Base-by-base conservation (phyloP, 2,329 filamentous ascomycete species). In the Cercospora berteroae region DNA sequence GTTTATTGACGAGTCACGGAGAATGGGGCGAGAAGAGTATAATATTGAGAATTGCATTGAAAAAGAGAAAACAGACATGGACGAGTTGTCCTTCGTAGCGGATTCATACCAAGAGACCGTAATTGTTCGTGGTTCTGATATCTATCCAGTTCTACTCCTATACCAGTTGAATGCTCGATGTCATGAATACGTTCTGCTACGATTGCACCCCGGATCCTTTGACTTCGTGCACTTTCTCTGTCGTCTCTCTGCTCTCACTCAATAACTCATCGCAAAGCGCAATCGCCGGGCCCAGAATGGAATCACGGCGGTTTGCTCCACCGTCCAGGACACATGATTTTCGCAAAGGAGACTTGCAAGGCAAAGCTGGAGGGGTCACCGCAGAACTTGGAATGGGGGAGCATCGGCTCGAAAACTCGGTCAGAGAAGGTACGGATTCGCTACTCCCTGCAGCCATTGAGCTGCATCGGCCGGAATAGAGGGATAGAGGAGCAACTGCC, bases 351-450 rank as follows among this genome's bases (percentile, higher is more conserved):
- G n/a, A 27, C 25, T 18, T 61, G 58, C 31, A 39, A 23, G 18
- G 23, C 12, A 39, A n/a, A 13, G 23, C 13, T 18, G 31, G 39
- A 20, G 33, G 36, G 23, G 59, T 48, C 13, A 13, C 16, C n/a
- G 13, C n/a, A 9, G 59, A 18, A 39, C 42, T 61, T 20, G 33
- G 12, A 0, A 18, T 29, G 10, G 20, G 12, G 25, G 36, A 29
- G 29, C 27, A 61, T 12, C 59, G 29, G n/a, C 59, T 61, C 16
- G 59, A 61, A 42, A 39, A 61, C 16, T 39, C 39, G 13, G 59
- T 61, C 59, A 61, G 23, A 13, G 39, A 25, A n/a, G 36, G 59
- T 5, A 50, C 27, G 1, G 29, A 9, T 44, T 61, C 13, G 5
- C 25, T n/a, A 18, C 10, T 13, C 7, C 44, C 18, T 23, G 33